These are phyloP conservation scores for Annulohypoxylon truncatum DNA, from an alignment of 2,329 filamentous ascomycete species.

Conservation along the genomic window DNA sequence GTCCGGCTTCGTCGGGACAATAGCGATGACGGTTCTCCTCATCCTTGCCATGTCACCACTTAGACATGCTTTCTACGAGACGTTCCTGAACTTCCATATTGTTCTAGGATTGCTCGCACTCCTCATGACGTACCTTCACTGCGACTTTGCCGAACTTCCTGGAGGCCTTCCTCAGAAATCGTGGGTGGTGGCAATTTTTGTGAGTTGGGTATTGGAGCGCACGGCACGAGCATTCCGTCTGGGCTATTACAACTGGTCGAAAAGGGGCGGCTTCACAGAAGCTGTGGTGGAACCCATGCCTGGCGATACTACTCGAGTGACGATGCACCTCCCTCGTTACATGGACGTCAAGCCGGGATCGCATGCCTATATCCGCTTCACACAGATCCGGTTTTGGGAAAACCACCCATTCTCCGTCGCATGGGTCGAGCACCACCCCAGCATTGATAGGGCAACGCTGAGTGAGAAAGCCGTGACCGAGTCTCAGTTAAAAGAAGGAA, in stretches of 20 bases:
- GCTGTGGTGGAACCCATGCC: conserved; percentile 76
- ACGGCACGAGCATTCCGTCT: conserved; percentile 71
- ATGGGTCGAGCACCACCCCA: conserved; percentile 71
- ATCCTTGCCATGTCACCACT: conserved; percentile 81
- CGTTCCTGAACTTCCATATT: conserved; percentile 90
- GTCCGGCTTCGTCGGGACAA: conserved; percentile 71
- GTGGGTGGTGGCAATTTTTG: conserved; percentile 79
- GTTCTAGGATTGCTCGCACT: conserved; percentile 76
- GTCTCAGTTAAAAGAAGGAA: conserved; percentile 47
- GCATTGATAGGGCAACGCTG: conserved; percentile 53
- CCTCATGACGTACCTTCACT: conserved; percentile 81
- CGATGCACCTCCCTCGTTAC: conserved; percentile 74
- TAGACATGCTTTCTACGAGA: conserved; percentile 96
- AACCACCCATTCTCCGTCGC: conserved; percentile 83
- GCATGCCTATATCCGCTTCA: conserved; percentile 80
- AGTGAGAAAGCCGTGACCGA: conserved; percentile 53
- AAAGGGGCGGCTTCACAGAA: conserved; percentile 66
- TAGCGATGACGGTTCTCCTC: conserved; percentile 73
- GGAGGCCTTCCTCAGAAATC: conserved; percentile 77
- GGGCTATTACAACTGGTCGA: conserved; percentile 73
- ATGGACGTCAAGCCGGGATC: conserved; percentile 75
- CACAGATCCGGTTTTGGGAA: conserved; percentile 74
- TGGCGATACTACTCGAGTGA: conserved; percentile 77
- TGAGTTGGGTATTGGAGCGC: conserved; percentile 82
- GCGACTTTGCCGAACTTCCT: conserved; percentile 71